Evolutionary conservation across 805 yeast genomes (phyloP).

Genomic region (Jamesozyma spencerorum): DNA sequence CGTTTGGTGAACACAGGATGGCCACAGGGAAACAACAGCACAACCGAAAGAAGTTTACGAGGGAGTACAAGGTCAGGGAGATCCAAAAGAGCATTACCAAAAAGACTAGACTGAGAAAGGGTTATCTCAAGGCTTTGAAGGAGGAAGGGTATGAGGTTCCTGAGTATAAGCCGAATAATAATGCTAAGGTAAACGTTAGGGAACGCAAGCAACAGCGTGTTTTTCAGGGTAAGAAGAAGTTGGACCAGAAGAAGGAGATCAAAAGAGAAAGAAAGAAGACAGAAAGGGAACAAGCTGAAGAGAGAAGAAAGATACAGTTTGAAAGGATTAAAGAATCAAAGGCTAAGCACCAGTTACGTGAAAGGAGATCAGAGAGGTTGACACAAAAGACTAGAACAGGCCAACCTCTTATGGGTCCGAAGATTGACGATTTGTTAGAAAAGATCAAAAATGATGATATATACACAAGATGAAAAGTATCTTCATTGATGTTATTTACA

Average conservation of each 20-base stretch:
- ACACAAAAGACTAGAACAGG: slow-evolving; percentile 58
- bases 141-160: slow-evolving; percentile 57
- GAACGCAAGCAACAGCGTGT: slow-evolving; percentile 17
- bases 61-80: slow-evolving; percentile 41
- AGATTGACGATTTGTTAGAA: slow-evolving; percentile 67
- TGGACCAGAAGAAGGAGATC: slow-evolving; percentile 30
- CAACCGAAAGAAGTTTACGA: slow-evolving; percentile 32
- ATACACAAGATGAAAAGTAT: slow-evolving; percentile 16
- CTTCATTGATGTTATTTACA: slow-evolving; percentile 4
- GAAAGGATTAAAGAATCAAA: slow-evolving; percentile 28
- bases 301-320: slow-evolving; percentile 37
- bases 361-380: slow-evolving; percentile 37
- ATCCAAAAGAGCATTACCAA: slow-evolving; percentile 71
- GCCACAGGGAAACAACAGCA: slow-evolving; percentile 19
- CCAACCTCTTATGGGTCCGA: slow-evolving; percentile 87
- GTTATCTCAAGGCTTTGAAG: slow-evolving; percentile 69
- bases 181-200: slow-evolving; percentile 12
- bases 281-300: slow-evolving; percentile 25
- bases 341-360: slow-evolving; percentile 35
- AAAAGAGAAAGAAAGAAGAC: slow-evolving; percentile 30
- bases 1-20: slow-evolving; percentile 7
- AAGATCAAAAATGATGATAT: slow-evolving; percentile 52
- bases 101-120: slow-evolving; percentile 70
- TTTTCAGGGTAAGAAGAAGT: slow-evolving; percentile 20
- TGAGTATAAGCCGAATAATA: slow-evolving; percentile 25